Conservation (phyloP, 2,329 filamentous ascomycete genomes). For the Monosporascus sp. region DNA sequence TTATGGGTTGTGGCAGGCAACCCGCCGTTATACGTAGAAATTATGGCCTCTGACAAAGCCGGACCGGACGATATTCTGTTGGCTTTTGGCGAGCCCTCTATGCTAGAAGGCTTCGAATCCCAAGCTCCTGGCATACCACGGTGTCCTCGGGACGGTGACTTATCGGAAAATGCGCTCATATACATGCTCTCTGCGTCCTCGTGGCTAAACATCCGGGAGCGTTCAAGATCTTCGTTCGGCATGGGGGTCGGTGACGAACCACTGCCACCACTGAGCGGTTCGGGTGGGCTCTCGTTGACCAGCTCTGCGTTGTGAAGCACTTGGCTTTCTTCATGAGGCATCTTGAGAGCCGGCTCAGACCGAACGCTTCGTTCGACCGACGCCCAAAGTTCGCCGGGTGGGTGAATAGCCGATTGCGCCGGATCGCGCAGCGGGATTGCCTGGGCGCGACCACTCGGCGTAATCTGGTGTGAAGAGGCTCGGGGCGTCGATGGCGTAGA, state of each 20-base stretch:
- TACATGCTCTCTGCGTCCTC: slow-evolving; percentile 86
- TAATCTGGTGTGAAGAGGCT: slow-evolving; percentile 34
- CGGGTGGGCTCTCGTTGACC: slow-evolving; percentile 3
- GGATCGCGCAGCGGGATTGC: slow-evolving; percentile 10
- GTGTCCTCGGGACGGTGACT: slow-evolving; percentile 26
- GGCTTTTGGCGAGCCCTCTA: slow-evolving; percentile 12
- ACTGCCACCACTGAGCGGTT: slow-evolving; percentile 19
- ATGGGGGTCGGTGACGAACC: slow-evolving; percentile 22
- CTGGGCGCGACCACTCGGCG: slow-evolving; percentile 33
- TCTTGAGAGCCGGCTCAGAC: slow-evolving; percentile 32
- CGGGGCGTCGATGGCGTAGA: slow-evolving; percentile 45
- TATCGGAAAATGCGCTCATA: slow-evolving; percentile 64
- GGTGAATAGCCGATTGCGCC: slow-evolving; percentile 28
- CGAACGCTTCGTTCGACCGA: slow-evolving; percentile 25
- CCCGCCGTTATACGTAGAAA: background rate
- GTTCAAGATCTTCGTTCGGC: slow-evolving; percentile 42
- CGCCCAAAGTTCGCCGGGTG: slow-evolving; percentile 28
- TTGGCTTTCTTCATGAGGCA: slow-evolving; percentile 12
- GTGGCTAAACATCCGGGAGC: slow-evolving; percentile 69
- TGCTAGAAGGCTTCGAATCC: slow-evolving; percentile 34
- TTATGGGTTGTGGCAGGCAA: background rate
- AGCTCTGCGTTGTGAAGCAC: slow-evolving; percentile 7
- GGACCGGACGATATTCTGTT: slow-evolving; percentile 5
- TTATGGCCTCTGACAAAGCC: background rate
- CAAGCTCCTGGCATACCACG: slow-evolving; percentile 48